Evolutionary conservation across 768 basidiomycete species (phyloP), one percentile per base, ranked within the genome.

Genomic region (Dacryopinax primogenitus): DNA sequence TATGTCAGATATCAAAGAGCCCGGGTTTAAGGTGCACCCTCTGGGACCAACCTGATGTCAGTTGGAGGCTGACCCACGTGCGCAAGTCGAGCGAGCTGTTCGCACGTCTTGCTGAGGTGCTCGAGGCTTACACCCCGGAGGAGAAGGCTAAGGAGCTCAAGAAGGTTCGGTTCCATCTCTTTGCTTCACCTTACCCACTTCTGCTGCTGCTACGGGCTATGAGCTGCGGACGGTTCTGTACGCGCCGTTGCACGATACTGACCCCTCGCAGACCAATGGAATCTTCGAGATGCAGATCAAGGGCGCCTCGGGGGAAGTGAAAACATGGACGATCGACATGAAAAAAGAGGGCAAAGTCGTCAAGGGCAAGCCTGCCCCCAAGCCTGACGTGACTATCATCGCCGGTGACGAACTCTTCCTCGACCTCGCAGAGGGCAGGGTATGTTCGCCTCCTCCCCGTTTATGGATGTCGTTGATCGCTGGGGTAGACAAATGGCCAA

Each of bases 281-380:
- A 83, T 94, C 72, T 93, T 96, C 73, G 87, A 92, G 74, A 78
- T 96, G 41, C 83, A 84, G 63, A 82, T 95, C 69, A 83, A 85
- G 74, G 91, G 92, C 72, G 80, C 75, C 32, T 78, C 81, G 16
- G 87, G 86, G 66, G 79, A 88, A 74, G 84, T 84, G 67, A 87
- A 78, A 21, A 80, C 80, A 47, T 96, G 92, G 92, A 93, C 92
- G 6, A 90, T 97, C 70, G 94, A 97, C 79, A 72, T 95, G 72
- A 96, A 97, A 83, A 87, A 87, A 77, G 80, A 82, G 15, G 90
- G 88, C 12, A 76, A 80, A 23, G 82, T 93, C 30, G 86, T 84
- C 80, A 86, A 87, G 75, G 92, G 92, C 39, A 30, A 75, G 77
- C 12, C 69, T 69, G 35, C 82, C 84, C 11, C 84, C 65, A 91